A percentile compares a stretch with the other conserved stretches of the same genome.
phyloP scores from a whole-genome alignment of 345 rosid genomes.

The Trapa incisa region DNA sequence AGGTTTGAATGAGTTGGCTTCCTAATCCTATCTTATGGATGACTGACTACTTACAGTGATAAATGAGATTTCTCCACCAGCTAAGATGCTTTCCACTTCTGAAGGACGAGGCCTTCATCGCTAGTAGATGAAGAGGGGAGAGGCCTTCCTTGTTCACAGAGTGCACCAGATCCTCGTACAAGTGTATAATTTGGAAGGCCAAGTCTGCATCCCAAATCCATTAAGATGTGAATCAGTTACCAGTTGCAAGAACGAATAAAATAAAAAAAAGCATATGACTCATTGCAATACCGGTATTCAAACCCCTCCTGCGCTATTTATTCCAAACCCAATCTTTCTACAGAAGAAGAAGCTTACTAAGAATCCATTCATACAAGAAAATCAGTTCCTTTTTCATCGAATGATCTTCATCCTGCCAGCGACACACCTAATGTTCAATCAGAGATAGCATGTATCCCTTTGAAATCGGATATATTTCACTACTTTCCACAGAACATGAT shows the following conservation, averaged over 20 bases:
- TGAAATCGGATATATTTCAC: no score
- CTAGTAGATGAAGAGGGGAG: constrained; percentile 36
- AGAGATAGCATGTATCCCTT: no score
- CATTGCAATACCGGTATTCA: not conserved
- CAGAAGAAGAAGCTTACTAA: no score
- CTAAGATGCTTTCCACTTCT: constrained; percentile 27
- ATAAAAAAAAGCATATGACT: not conserved
- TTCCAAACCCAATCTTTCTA: no score
- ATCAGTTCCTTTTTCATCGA: no score
- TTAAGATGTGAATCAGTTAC: not conserved
- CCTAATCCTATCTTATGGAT: no score
- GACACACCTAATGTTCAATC: no score
- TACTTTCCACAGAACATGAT: no score
- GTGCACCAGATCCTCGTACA: constrained; percentile 13
- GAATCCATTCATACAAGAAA: no score
- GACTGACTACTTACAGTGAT: constrained; percentile 20
- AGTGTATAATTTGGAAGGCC: constrained; percentile 33
- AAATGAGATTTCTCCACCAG: constrained; percentile 12
- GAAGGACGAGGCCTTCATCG: constrained; percentile 28
- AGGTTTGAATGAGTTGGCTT: not conserved
- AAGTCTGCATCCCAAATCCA: constrained; percentile 19
- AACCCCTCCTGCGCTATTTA: no score
- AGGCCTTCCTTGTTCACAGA: constrained; percentile 16
- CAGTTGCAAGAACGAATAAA: not conserved
- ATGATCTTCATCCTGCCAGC: no score